Conservation (phyloP, 148 eudicot genomes). For the Amaranthus hypochondriacus region DNA sequence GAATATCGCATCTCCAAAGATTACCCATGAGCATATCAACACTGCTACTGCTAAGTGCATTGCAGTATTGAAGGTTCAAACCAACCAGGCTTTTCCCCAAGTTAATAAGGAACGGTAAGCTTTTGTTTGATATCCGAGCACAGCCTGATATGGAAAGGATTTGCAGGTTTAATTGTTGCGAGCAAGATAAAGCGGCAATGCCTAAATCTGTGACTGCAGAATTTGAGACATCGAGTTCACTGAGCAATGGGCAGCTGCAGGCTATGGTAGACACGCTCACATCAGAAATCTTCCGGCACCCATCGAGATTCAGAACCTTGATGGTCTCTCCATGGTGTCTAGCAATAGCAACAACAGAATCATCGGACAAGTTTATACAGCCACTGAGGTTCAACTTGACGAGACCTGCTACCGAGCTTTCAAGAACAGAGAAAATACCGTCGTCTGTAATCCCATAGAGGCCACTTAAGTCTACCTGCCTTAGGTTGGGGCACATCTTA, state of each 20-base stretch:
- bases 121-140: slow-evolving; percentile 55
- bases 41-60: slow-evolving; percentile 47
- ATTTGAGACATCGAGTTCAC: slow-evolving; percentile 67
- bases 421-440: slow-evolving; percentile 54
- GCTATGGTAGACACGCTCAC: slow-evolving; percentile 48
- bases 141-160: slow-evolving; percentile 79
- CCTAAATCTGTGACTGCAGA: slow-evolving; percentile 72
- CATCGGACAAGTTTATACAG: slow-evolving; percentile 63
- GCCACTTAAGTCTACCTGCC: slow-evolving; percentile 62
- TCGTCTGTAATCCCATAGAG: slow-evolving; percentile 58
- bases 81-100: slow-evolving; percentile 65
- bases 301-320: slow-evolving; percentile 58
- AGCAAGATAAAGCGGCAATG: slow-evolving; percentile 43
- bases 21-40: slow-evolving; percentile 50
- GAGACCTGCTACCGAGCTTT: slow-evolving; percentile 47
- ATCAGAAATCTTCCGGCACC: slow-evolving; percentile 65
- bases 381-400: slow-evolving; percentile 62
- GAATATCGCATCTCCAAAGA: slow-evolving; percentile 78
- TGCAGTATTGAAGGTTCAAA: slow-evolving; percentile 71
- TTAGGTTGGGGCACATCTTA: slow-evolving; percentile 64
- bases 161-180: slow-evolving; percentile 44
- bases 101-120: slow-evolving; percentile 45
- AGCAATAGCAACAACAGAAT: slow-evolving; percentile 39
- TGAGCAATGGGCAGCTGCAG: slow-evolving; percentile 42
- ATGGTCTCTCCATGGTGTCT: slow-evolving; percentile 67